Conservation (phyloP, 2,329 filamentous ascomycete species). For the Alternaria sp. region DNA sequence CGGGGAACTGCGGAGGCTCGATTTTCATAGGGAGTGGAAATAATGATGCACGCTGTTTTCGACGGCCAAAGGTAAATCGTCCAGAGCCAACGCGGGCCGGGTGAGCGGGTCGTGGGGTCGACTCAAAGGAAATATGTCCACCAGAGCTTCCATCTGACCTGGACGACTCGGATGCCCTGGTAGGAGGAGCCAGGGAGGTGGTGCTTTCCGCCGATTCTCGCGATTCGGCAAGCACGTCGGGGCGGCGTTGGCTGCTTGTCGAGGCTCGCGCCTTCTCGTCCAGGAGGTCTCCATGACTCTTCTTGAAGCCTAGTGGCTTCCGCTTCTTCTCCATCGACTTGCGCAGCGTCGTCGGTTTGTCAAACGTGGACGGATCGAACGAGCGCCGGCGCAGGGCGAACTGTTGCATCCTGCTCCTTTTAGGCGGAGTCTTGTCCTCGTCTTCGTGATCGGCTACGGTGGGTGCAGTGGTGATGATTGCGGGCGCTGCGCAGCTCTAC, state of each 20-base stretch:
- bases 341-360: slow-evolving; percentile 41
- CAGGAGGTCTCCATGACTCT: slow-evolving; percentile 38
- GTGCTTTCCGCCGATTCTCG: slow-evolving; percentile 69
- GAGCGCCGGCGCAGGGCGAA: slow-evolving; percentile 48
- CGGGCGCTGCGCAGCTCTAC: slow-evolving; percentile 55
- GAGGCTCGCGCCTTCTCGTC: slow-evolving; percentile 60
- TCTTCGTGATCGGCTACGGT: slow-evolving; percentile 62
- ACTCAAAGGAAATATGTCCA: slow-evolving; percentile 49
- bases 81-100: slow-evolving; percentile 72
- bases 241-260: slow-evolving; percentile 65
- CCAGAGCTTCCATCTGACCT: slow-evolving; percentile 85
- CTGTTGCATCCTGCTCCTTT: slow-evolving; percentile 47
- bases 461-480: slow-evolving; percentile 92
- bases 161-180: slow-evolving; percentile 84
- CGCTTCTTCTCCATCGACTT: slow-evolving; percentile 50
- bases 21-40: slow-evolving; percentile 89
- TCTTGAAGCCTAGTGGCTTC: slow-evolving; percentile 39
- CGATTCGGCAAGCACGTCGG: slow-evolving; percentile 64
- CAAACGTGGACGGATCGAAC: slow-evolving; percentile 46
- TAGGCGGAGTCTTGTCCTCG: slow-evolving; percentile 27
- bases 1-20: slow-evolving; percentile 57
- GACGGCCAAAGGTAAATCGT: slow-evolving; percentile 76
- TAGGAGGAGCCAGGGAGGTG: slow-evolving; percentile 70
- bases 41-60: slow-evolving; percentile 74
- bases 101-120: slow-evolving; percentile 52